A percentile compares a stretch with the other conserved stretches of the same genome.
Conservation (phyloP, 805 yeast species). For the Lipomyces starkeyi region DNA sequence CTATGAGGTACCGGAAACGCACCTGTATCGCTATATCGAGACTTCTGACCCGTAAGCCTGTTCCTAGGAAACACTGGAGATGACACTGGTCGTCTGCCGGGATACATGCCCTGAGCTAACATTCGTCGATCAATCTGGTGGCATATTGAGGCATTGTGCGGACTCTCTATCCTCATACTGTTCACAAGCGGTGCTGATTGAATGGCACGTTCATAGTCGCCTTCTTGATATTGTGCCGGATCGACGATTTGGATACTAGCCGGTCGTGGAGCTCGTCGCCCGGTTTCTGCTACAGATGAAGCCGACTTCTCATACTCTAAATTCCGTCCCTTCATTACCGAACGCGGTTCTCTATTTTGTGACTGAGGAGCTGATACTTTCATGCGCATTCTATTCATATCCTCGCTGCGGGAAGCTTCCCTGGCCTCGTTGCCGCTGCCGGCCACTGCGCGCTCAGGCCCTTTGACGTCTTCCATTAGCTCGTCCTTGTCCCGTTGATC, state of each 20-base stretch:
- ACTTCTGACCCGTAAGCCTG: not conserved
- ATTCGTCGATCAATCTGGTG: not conserved
- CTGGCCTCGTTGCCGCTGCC: not conserved
- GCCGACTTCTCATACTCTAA: not conserved
- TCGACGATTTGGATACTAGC: constrained; percentile 24
- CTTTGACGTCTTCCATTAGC: not conserved
- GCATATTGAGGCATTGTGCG: not conserved
- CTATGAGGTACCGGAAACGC: not conserved
- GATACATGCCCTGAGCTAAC: not conserved
- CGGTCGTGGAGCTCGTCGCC: constrained; percentile 27
- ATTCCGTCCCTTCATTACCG: not conserved
- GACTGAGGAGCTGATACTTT: not conserved
- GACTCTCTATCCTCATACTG: not conserved
- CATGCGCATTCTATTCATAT: not conserved
- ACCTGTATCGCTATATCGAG: not conserved
- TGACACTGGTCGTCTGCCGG: not conserved
- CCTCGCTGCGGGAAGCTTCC: not conserved
- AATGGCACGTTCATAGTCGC: constrained; percentile 36
- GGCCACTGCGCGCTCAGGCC: not conserved
- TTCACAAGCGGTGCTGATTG: constrained; percentile 29
- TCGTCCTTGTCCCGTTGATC: not conserved
- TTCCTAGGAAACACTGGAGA: not conserved
- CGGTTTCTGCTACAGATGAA: not conserved
- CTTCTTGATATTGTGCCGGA: constrained; percentile 23
- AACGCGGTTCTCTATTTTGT: not conserved